Base-by-base conservation (phyloP, 1,139 yeast genomes). In the Diutina catenulata region DNA sequence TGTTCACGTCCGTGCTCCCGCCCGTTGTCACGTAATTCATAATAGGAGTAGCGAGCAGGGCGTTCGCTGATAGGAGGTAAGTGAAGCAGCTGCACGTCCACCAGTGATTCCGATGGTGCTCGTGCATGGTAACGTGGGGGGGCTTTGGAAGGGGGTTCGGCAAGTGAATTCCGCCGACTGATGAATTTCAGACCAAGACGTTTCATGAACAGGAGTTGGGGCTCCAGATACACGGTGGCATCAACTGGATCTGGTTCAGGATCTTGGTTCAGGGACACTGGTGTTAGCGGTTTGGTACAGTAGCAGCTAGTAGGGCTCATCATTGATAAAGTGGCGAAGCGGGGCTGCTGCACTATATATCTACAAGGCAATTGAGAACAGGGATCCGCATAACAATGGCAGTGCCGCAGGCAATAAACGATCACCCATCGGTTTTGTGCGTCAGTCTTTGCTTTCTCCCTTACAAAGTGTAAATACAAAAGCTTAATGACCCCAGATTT, bases 271-370 rank as follows among this genome's bases (percentile, higher is more conserved):
- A 21, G 23, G 15, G 26, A 5, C 21, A 31, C 9, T 9, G 35
- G 35, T 5, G 35, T 31, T 19, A 31, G 14, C 13, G 35, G 35
- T 21, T 31, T 31, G 15, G 35, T 31, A 13, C 35, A 31, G 14
- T 31, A 31, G 35, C 35, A 31, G 25, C 25, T 21, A 11, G 13
- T 21, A 14, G 25, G 24, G 10, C 15, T 13, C n/a, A 31, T n/a
- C n/a, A n/a, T n/a, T 21, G 11, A 19, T 11, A 18, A 31, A 21
- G 2, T 14, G 11, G 15, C 15, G 23, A 9, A 9, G 28, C 16
- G 13, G 26, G n/a, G n/a, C 28, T 25, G n/a, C 15, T 14, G 16
- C 28, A 25, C 16, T 14, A 25, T 25, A 25, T 25, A 13, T 13
- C n/a, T 25, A 25, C 13, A 13, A 13, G 16, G 16, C 28, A 10